These are phyloP conservation scores for Ceratobasidium theobromae DNA, from an alignment of 1,284 basidiomycete species.

Conservation along the genomic window DNA sequence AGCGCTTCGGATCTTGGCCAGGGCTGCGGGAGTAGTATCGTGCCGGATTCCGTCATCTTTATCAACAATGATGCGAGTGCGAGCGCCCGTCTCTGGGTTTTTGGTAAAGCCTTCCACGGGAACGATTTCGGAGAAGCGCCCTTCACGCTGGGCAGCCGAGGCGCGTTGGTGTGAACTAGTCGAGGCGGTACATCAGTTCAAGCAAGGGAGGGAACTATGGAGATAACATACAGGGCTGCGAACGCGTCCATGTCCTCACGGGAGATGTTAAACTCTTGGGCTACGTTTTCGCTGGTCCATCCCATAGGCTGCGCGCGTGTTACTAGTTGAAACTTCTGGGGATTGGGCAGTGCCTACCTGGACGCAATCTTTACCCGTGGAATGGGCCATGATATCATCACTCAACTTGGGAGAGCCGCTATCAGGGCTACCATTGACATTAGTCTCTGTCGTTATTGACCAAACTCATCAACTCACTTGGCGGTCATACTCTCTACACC, in stretches of 20 bases:
- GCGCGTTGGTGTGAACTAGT: conserved; percentile 71
- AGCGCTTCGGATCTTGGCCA: conserved; percentile 69
- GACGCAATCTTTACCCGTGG: conserved; percentile 66
- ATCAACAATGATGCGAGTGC: conserved; percentile 60
- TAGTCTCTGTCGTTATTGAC: background rate
- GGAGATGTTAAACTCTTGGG: conserved; percentile 75
- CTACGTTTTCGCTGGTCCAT: conserved; percentile 83
- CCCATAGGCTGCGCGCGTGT: conserved; percentile 67
- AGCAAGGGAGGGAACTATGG: conserved; percentile 45
- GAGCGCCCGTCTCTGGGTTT: conserved; percentile 49
- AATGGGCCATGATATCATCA: conserved; percentile 53
- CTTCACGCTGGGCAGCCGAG: conserved; percentile 59
- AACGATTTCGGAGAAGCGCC: conserved; percentile 78
- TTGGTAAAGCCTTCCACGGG: conserved; percentile 58
- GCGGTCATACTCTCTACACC: conserved; percentile 85
- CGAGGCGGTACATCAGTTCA: background rate
- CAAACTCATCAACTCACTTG: conserved; percentile 51
- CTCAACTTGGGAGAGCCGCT: conserved; percentile 46
- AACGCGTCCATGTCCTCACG: conserved; percentile 84
- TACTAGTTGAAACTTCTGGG: conserved; percentile 36
- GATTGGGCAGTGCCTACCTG: conserved; percentile 52
- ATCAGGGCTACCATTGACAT: conserved; percentile 54
- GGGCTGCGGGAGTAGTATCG: conserved; percentile 69
- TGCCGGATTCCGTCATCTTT: conserved; percentile 79
- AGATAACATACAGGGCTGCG: conserved; percentile 60